Conservation (phyloP, 805 yeast species). For the Schwanniomyces yamadae region DNA sequence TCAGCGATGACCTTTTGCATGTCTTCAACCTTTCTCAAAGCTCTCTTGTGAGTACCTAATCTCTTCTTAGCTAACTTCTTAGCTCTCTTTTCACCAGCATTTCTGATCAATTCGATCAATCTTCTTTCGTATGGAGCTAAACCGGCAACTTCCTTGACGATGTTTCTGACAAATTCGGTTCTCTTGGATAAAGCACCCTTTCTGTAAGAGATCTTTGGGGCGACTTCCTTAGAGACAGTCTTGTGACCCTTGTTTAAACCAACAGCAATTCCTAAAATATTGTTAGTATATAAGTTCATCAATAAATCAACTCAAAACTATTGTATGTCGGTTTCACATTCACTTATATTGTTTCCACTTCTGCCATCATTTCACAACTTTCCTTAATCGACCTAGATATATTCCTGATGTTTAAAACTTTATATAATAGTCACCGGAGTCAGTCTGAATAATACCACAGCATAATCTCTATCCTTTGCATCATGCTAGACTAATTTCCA, state of each 20-base stretch:
- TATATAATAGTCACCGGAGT: too few relatives aligned
- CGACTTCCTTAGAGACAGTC: slow-evolving; percentile 77
- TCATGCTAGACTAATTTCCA: too few relatives aligned
- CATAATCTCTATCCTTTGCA: too few relatives aligned
- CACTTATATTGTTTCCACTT: too few relatives aligned
- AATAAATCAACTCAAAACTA: too few relatives aligned
- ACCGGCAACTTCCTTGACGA: slow-evolving; percentile 97
- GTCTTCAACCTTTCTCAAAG: slow-evolving; percentile 99
- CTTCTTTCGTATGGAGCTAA: slow-evolving; percentile 99
- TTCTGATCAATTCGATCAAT: slow-evolving; percentile 98
- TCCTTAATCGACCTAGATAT: too few relatives aligned
- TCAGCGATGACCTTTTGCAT: slow-evolving; percentile 95
- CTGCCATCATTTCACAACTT: too few relatives aligned
- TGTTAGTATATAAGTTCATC: too few relatives aligned
- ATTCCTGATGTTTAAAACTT: too few relatives aligned
- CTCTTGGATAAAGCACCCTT: slow-evolving; percentile 97
- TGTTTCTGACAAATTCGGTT: slow-evolving; percentile 91
- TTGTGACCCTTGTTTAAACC: slow-evolving; percentile 99
- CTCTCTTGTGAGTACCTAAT: slow-evolving; percentile 99
- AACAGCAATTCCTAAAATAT: slow-evolving; percentile 76
- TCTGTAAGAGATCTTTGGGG: slow-evolving; percentile 80
- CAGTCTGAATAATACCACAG: too few relatives aligned
- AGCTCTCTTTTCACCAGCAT: slow-evolving; percentile 99
- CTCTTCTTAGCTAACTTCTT: slow-evolving; percentile 99
- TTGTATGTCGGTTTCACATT: too few relatives aligned